Percentiles rank a stretch among this genome's conserved stretches.
phyloP scores from a whole-genome alignment of 768 basidiomycete genomes.

The Suillus tomentosus region DNA sequence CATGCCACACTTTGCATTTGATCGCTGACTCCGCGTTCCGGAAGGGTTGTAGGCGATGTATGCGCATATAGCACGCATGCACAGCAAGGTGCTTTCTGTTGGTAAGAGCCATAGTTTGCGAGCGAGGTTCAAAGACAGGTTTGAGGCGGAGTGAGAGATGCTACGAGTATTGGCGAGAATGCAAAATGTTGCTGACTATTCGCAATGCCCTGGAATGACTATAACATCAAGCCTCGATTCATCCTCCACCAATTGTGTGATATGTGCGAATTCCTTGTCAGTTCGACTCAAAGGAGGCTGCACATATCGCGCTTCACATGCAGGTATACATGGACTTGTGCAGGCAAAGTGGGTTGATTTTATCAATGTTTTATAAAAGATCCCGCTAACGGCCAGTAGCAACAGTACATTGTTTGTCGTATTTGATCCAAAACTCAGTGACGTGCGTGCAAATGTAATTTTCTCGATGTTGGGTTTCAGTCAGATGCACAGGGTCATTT shows the following conservation, averaged over 20 bases:
- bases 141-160: slow-evolving; percentile 19
- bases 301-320: background rate
- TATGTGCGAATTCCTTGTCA: background rate
- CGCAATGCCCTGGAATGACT: background rate
- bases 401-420: background rate
- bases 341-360: background rate
- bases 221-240: background rate
- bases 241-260: background rate
- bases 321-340: background rate
- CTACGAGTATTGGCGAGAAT: background rate
- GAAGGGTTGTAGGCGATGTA: slow-evolving; percentile 56
- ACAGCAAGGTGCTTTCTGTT: slow-evolving; percentile 51
- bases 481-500: background rate
- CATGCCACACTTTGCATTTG: background rate
- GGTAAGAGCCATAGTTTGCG: slow-evolving; percentile 35
- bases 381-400: background rate
- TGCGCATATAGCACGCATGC: slow-evolving; percentile 59
- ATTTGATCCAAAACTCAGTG: background rate
- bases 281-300: background rate
- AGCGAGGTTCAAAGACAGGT: slow-evolving; percentile 34
- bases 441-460: background rate
- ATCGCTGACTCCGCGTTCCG: background rate
- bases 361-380: background rate
- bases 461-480: background rate
- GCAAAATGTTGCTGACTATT: background rate